Base-by-base conservation (phyloP, 1,284 basidiomycete genomes). In the Tilletia walkeri region DNA sequence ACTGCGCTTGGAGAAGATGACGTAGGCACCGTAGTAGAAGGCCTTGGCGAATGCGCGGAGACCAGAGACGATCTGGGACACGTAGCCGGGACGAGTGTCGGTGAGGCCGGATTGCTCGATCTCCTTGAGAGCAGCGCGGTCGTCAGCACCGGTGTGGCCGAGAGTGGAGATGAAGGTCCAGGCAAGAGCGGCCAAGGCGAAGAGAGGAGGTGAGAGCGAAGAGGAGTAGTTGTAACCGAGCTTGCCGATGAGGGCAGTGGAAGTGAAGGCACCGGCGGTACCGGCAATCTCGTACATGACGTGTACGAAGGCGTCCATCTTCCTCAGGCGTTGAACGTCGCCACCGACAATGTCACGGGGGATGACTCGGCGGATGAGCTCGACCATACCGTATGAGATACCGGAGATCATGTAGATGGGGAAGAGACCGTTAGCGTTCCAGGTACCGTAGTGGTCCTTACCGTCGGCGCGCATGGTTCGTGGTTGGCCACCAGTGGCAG, bases 231-330 rank as follows among this genome's bases (percentile, higher is more conserved):
- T 84, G 81, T 85, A 84, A 24, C 84, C 84, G 67, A 84, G 79
- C 53, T 79, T 75, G 41, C 77, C 76, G 72, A 85, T 84, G 49
- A 84, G 75, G 20, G 79, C 67, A n/a, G 82, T 77, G 16, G 84
- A 84, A 38, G 82, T 80, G 67, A 84, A 82, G 4, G 84, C 84
- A 66, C 82, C 84, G 3, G 78, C 71, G n/a, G 84, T 85, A 69
- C 84, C 84, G 20, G 84, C 84, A 30, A 84, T 75, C 75, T 84
- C 83, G 76, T 84, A 84, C 67, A 83, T 74, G 67, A 84, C 78
- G 75, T 85, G 84, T 10, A 84, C 82, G 49, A 80, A 78, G 18
- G 84, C 84, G 67, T 85, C 84, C 83, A 84, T 84, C 70, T 80
- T 78, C 59, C 82, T 74, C 5, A 84, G 78, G 67, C 80, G 69